Conservation (phyloP, 208 protist species). For the Acanthamoeba royreba region DNA sequence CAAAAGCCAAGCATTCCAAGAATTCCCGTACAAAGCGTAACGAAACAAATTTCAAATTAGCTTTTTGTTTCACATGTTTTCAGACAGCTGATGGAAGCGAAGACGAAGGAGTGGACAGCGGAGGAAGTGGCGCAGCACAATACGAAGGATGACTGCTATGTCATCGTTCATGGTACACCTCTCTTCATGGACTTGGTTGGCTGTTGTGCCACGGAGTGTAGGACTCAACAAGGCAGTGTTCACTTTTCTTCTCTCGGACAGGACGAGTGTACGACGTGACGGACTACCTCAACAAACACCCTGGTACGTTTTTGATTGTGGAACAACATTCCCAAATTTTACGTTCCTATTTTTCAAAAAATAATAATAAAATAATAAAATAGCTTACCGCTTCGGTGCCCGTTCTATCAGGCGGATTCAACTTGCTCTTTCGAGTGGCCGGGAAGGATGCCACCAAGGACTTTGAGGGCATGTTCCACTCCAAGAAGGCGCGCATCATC, state of each 20-base stretch:
- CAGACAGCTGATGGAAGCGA: not conserved
- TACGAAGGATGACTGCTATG: not conserved
- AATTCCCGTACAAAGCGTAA: too few relatives aligned
- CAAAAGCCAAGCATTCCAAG: too few relatives aligned
- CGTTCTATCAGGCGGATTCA: not conserved
- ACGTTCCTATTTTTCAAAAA: not conserved
- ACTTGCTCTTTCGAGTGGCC: constrained; percentile 28
- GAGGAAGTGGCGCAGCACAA: not conserved
- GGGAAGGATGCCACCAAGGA: constrained; percentile 46
- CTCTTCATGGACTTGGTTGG: too few relatives aligned
- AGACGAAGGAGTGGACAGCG: not conserved
- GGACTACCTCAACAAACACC: constrained; percentile 52
- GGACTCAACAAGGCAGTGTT: too few relatives aligned
- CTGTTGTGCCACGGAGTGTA: too few relatives aligned
- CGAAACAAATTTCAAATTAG: not conserved
- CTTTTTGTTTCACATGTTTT: not conserved
- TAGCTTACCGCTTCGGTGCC: not conserved
- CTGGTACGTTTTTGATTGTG: too few relatives aligned
- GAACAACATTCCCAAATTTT: not conserved
- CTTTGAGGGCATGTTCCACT: constrained; percentile 66
- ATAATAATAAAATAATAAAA: not conserved
- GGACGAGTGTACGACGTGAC: constrained; percentile 30
- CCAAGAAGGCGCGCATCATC: constrained; percentile 52
- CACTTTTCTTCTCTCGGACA: not conserved
- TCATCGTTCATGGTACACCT: not conserved